Evolutionary conservation across 768 basidiomycete genomes (phyloP).

Genomic region (Crassisporium funariophilum): DNA sequence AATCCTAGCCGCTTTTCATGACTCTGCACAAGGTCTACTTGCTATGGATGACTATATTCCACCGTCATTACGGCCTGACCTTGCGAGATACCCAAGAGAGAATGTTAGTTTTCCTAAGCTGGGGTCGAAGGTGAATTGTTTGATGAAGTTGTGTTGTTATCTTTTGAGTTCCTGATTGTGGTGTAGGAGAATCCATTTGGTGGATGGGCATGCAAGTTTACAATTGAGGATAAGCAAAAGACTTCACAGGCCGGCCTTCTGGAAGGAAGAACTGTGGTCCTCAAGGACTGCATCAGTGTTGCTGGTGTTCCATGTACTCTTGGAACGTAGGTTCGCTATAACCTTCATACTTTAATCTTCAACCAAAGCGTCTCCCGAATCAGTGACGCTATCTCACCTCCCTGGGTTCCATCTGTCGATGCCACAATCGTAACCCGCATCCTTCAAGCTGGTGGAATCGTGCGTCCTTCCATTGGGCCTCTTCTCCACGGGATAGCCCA

Average conservation of each 20-base stretch:
- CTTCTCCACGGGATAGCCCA: not conserved
- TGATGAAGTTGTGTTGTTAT: not conserved
- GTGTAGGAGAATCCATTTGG: constrained; percentile 30
- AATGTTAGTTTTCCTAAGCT: constrained; percentile 19
- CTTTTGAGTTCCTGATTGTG: not conserved
- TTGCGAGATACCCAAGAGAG: constrained; percentile 21
- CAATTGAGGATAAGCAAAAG: constrained; percentile 28
- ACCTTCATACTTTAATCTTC: not conserved
- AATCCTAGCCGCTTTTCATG: constrained; percentile 23
- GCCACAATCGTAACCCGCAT: constrained; percentile 47
- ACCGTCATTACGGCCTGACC: constrained; percentile 14
- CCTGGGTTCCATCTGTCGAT: constrained; percentile 31
- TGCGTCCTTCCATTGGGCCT: not conserved
- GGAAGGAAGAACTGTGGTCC: constrained; percentile 38
- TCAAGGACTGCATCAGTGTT: constrained; percentile 44
- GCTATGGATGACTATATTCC: constrained; percentile 24
- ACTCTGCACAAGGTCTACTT: constrained; percentile 19
- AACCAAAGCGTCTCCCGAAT: constrained; percentile 25
- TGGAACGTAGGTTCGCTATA: constrained; percentile 32
- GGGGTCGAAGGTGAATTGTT: constrained; percentile 13
- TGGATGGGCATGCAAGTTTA: constrained; percentile 38
- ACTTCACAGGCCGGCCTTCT: constrained; percentile 27
- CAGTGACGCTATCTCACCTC: constrained; percentile 26
- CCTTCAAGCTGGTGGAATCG: constrained; percentile 41
- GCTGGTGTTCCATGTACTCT: constrained; percentile 44